phyloP scores from a whole-genome alignment of 805 yeast species.

The Wickerhamiella dianesei region DNA sequence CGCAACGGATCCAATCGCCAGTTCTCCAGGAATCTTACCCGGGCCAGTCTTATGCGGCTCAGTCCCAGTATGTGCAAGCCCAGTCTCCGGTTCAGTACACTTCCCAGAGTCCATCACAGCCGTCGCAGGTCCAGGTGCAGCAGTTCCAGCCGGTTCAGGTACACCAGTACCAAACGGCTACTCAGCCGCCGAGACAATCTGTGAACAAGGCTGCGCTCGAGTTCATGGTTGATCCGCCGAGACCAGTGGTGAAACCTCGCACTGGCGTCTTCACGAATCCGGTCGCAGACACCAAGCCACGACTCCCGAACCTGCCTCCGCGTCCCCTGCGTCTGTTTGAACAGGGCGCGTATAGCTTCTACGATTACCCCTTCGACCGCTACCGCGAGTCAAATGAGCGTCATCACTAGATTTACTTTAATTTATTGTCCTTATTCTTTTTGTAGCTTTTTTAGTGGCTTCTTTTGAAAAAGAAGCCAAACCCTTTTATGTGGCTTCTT shows the following conservation, averaged over 20 bases:
- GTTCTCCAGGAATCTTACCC: too few relatives aligned
- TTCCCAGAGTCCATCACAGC: neutral
- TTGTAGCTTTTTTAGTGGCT: neutral
- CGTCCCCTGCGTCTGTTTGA: conserved; percentile 4
- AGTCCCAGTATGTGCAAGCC: too few relatives aligned
- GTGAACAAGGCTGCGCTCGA: neutral
- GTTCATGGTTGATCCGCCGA: conserved; percentile 4
- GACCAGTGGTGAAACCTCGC: conserved; percentile 11
- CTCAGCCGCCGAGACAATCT: neutral
- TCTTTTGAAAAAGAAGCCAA: too few relatives aligned
- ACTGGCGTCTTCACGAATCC: conserved; percentile 6
- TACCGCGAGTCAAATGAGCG: conserved; percentile 18
- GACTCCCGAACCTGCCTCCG: conserved; percentile 9
- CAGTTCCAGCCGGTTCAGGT: neutral
- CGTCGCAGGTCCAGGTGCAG: neutral
- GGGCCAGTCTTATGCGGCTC: too few relatives aligned
- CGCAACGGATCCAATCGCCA: too few relatives aligned
- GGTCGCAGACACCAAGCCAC: conserved; percentile 5
- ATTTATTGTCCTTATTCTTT: conserved; percentile 6
- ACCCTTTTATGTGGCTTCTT: neutral
- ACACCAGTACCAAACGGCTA: neutral
- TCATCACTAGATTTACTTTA: conserved; percentile 1
- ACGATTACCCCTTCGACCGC: conserved; percentile 5
- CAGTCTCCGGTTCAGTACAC: neutral
- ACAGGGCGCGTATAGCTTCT: conserved; percentile 4